phyloP scores from a whole-genome alignment of 805 yeast species.

The Tetrapisispora arboricola region DNA sequence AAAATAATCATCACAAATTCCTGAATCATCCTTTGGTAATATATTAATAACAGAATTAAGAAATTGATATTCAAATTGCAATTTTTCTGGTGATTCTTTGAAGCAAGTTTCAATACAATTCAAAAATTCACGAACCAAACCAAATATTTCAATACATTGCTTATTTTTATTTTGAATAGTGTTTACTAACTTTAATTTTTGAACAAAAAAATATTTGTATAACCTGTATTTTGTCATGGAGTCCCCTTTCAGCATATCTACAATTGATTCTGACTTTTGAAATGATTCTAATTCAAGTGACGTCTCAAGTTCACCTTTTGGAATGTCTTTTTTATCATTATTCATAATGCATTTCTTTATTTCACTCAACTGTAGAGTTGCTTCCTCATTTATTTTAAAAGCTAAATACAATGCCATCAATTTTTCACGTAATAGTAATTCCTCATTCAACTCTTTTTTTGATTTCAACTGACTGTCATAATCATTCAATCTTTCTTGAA shows the following conservation, averaged over 20 bases:
- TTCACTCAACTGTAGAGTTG: constrained; percentile 12
- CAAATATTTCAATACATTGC: neutral
- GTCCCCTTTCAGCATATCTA: constrained; percentile 9
- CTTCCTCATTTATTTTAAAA: constrained; percentile 22
- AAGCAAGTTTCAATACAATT: constrained; percentile 8
- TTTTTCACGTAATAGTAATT: constrained; percentile 16
- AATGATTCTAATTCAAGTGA: constrained; percentile 11
- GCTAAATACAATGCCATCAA: constrained; percentile 19
- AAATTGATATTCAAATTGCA: constrained; percentile 18
- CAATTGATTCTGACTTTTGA: constrained; percentile 5
- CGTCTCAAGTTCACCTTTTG: constrained; percentile 15
- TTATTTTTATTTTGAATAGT: constrained; percentile 1
- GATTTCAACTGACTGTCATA: constrained; percentile 7
- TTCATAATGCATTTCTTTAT: constrained; percentile 8
- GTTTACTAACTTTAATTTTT: constrained; percentile 14
- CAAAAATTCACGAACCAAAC: constrained; percentile 7
- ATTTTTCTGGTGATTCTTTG: constrained; percentile 6
- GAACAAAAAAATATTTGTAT: constrained; percentile 17
- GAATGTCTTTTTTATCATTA: constrained; percentile 4
- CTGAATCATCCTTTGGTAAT: constrained; percentile 5
- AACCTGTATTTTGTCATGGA: constrained; percentile 14
- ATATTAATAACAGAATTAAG: constrained; percentile 9
- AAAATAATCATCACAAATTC: constrained; percentile 1
- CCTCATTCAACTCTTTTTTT: constrained; percentile 5
- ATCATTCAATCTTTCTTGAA: constrained; percentile 17